phyloP scores from a whole-genome alignment of 1,139 yeast species.

The Taphrina pruni region DNA sequence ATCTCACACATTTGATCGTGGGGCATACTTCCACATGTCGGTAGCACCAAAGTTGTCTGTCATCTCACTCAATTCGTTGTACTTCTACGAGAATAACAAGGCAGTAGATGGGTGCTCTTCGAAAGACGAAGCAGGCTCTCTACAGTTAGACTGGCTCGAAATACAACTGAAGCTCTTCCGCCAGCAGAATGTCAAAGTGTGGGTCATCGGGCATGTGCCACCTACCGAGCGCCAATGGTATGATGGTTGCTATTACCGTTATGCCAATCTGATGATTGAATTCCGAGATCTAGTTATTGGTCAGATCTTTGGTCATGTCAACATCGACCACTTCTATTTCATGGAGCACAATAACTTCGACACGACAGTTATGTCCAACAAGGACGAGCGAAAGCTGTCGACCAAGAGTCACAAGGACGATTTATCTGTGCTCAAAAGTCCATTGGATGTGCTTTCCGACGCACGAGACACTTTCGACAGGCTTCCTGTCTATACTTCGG shows the following conservation, averaged over 20 bases:
- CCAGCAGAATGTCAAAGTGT: slow-evolving; percentile 76
- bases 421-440: slow-evolving; percentile 7
- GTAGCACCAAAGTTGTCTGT: slow-evolving; percentile 82
- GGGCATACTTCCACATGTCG: slow-evolving; percentile 75
- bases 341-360: slow-evolving; percentile 66
- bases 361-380: not conserved
- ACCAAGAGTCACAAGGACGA: not conserved
- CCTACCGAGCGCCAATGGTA: slow-evolving; percentile 81
- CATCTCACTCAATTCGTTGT: slow-evolving; percentile 75
- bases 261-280: slow-evolving; percentile 77
- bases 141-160: slow-evolving; percentile 78
- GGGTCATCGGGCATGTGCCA: slow-evolving; percentile 89
- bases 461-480: slow-evolving; percentile 42
- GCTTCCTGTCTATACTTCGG: slow-evolving; percentile 43
- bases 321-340: slow-evolving; percentile 81
- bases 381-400: slow-evolving; percentile 23
- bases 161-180: slow-evolving; percentile 74
- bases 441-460: slow-evolving; percentile 47
- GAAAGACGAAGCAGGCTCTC: slow-evolving; percentile 77
- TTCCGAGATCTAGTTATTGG: slow-evolving; percentile 83
- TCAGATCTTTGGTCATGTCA: slow-evolving; percentile 87
- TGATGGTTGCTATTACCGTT: slow-evolving; percentile 71
- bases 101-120: slow-evolving; percentile 78
- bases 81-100: slow-evolving; percentile 76
- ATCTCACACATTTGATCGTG: slow-evolving; percentile 72